Percentiles rank a stretch among this genome's conserved stretches.
Conservation (phyloP, 345 rosid species). For the Citrus glauca region DNA sequence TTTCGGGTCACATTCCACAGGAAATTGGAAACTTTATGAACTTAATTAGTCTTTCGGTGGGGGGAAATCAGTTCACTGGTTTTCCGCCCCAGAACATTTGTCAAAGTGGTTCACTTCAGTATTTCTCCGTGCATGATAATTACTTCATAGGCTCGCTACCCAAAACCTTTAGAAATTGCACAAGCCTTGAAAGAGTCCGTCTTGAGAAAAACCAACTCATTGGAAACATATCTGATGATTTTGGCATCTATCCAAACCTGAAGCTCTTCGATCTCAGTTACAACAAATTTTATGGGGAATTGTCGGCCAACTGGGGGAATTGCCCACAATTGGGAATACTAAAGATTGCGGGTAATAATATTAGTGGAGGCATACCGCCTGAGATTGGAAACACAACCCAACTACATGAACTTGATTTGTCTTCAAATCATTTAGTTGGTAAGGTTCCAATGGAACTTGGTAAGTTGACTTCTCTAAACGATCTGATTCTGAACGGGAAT, state of each 20-base stretch:
- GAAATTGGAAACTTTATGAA: slow-evolving; percentile 7
- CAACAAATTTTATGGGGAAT: not conserved
- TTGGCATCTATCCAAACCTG: not conserved
- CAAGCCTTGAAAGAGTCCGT: slow-evolving; percentile 14
- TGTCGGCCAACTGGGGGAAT: not conserved
- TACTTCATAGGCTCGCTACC: slow-evolving; percentile 27
- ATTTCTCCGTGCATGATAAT: not conserved
- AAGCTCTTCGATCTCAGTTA: not conserved
- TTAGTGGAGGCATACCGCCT: slow-evolving; percentile 1
- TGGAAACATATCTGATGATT: not conserved
- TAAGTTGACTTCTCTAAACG: not conserved
- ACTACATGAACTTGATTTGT: not conserved
- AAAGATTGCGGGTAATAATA: not conserved
- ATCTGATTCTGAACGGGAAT: slow-evolving; percentile 2
- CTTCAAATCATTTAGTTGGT: slow-evolving; percentile 4
- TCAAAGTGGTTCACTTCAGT: not conserved
- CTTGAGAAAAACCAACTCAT: slow-evolving; percentile 20
- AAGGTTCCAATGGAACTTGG: not conserved
- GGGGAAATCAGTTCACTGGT: slow-evolving; percentile 17
- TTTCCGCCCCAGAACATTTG: slow-evolving; percentile 19
- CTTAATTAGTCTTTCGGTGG: not conserved
- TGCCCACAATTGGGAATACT: not conserved
- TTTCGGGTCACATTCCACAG: slow-evolving; percentile 18
- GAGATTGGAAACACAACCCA: not conserved
- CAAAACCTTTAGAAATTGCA: slow-evolving; percentile 24